These are phyloP conservation scores for bread wheat (Triticum aestivum) DNA, from an alignment of 176 grass and related monocot genomes.

Conservation along the genomic window DNA sequence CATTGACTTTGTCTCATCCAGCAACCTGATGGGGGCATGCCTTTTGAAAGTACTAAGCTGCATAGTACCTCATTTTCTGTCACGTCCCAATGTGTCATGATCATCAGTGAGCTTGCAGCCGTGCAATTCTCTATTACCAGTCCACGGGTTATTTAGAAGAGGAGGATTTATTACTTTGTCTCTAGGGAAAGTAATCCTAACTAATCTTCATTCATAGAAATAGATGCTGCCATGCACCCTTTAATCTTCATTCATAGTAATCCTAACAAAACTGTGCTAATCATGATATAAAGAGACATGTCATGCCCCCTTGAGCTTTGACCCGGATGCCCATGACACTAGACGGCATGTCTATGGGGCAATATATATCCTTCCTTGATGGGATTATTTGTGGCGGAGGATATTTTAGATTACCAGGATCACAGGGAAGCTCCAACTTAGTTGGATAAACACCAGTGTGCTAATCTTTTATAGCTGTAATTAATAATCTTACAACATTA, in stretches of 20 bases:
- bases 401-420: not conserved
- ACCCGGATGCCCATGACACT: not conserved
- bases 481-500: slow-evolving; percentile 1
- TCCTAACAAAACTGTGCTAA: not conserved
- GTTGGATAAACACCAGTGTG: not conserved
- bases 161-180: no score
- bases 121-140: not conserved
- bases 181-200: no score
- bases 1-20: not conserved
- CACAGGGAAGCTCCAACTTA: not conserved
- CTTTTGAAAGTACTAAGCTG: not conserved
- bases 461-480: not conserved
- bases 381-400: not conserved
- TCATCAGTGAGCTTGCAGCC: not conserved
- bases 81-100: not conserved
- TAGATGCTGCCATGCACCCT: no score
- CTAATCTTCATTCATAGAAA: no score
- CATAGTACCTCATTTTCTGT: not conserved
- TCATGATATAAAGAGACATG: not conserved
- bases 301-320: not conserved
- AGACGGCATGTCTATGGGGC: not conserved
- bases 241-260: no score
- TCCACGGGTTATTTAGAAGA: no score
- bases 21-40: not conserved
- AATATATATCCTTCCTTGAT: not conserved